Conservation (phyloP, 345 rosid genomes). For the Syzygium grande region DNA sequence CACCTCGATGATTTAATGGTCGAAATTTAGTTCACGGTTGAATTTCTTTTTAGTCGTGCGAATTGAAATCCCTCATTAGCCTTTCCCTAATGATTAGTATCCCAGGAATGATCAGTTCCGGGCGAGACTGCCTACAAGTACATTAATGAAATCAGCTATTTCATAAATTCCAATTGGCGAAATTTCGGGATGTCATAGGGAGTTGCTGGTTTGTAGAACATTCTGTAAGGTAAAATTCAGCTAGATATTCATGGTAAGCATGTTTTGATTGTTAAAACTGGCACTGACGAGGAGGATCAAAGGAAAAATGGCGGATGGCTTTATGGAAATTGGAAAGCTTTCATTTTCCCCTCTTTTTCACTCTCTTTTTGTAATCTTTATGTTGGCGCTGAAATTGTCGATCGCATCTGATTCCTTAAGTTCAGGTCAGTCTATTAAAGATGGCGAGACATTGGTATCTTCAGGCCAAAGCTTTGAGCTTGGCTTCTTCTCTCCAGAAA, state of each 20-base stretch:
- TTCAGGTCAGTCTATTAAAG: not conserved
- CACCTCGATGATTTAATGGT: no score
- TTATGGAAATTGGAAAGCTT: not conserved
- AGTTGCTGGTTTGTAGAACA: not conserved
- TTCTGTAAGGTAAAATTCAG: not conserved
- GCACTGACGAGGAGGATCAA: not conserved
- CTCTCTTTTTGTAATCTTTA: not conserved
- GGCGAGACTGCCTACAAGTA: no score
- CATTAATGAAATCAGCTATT: no score
- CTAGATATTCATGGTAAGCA: not conserved
- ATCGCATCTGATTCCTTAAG: not conserved
- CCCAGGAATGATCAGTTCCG: no score
- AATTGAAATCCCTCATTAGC: no score
- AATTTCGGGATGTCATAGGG: no score
- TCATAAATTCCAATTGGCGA: no score
- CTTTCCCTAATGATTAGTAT: no score
- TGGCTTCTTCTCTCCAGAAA: conserved; percentile 7
- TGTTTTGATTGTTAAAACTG: not conserved
- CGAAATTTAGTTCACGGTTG: no score
- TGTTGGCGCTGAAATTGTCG: not conserved
- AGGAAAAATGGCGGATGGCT: not conserved
- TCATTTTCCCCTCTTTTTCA: not conserved
- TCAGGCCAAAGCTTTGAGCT: conserved; percentile 3
- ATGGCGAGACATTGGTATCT: not conserved
- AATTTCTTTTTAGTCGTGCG: no score